Conservation (phyloP, 805 yeast genomes). For the Starmerella riodocensis region DNA sequence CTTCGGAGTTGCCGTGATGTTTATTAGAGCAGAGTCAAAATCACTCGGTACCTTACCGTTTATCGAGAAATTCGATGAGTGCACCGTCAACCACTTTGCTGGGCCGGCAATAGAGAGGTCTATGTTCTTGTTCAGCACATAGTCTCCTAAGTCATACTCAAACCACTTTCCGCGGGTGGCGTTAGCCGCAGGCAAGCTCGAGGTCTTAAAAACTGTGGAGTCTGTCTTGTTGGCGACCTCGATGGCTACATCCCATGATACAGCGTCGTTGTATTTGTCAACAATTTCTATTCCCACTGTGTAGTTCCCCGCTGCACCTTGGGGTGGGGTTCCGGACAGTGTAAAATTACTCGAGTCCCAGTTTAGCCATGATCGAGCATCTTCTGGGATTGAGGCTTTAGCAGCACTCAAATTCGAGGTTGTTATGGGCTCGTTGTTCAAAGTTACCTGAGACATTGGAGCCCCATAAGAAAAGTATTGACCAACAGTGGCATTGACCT, state of each 20-base stretch:
- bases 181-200: constrained; percentile 41
- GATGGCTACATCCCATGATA: constrained; percentile 22
- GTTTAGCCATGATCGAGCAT: constrained; percentile 46
- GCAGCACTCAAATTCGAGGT: constrained; percentile 48
- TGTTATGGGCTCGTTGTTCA: constrained; percentile 46
- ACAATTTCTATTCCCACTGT: constrained; percentile 34
- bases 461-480: constrained; percentile 40
- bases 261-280: constrained; percentile 27
- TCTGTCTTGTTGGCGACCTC: constrained; percentile 18
- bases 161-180: constrained; percentile 56
- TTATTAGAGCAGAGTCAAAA: constrained; percentile 30
- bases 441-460: constrained; percentile 49
- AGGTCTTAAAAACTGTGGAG: constrained; percentile 33
- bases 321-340: constrained; percentile 54
- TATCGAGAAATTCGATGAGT: constrained; percentile 49
- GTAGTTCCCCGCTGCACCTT: constrained; percentile 29
- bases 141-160: constrained; percentile 42
- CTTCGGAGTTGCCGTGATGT: constrained; percentile 37
- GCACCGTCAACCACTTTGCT: constrained; percentile 51
- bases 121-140: constrained; percentile 35
- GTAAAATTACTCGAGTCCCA: constrained; percentile 51
- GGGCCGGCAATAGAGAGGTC: constrained; percentile 29
- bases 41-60: constrained; percentile 47
- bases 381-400: constrained; percentile 40
- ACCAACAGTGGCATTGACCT: constrained; percentile 57